These are phyloP conservation scores for Malbranchea cinnamomea DNA, from an alignment of 2,329 filamentous ascomycete species.

Conservation along the genomic window DNA sequence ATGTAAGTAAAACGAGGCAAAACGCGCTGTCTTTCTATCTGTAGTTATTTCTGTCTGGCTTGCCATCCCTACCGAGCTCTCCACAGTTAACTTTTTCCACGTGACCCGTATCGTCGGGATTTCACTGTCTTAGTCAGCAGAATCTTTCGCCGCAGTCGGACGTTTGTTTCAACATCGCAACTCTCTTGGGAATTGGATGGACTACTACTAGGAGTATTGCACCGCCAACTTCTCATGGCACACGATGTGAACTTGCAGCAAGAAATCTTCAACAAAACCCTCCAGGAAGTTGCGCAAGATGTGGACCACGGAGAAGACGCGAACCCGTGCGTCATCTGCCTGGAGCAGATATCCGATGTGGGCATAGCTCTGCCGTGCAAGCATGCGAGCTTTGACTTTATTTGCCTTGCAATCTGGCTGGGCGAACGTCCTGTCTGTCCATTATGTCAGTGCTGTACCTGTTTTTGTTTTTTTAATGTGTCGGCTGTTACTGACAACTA, in stretches of 20 bases:
- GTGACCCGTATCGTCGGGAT: too few species aligned
- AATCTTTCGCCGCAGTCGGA: too few species aligned
- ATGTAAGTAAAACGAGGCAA: too few species aligned
- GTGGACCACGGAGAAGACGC: constrained; percentile 18
- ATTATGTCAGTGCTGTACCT: constrained; percentile 48
- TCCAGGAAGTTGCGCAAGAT: constrained; percentile 28
- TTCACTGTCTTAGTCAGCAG: too few species aligned
- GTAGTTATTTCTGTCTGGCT: too few species aligned
- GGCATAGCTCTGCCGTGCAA: constrained; percentile 62
- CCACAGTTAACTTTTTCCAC: too few species aligned
- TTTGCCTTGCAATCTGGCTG: constrained; percentile 73
- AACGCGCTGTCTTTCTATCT: too few species aligned
- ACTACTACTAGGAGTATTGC: too few species aligned
- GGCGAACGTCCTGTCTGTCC: constrained; percentile 59
- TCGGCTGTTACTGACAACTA: constrained; percentile 3
- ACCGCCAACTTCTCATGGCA: constrained; percentile 23
- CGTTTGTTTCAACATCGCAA: too few species aligned
- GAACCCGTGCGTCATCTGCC: constrained; percentile 70
- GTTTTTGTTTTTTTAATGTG: neutral
- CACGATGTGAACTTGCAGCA: constrained; percentile 28
- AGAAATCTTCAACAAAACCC: constrained; percentile 30
- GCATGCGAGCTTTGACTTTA: constrained; percentile 70
- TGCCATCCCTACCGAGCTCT: too few species aligned
- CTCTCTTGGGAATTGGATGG: constrained; percentile 1
- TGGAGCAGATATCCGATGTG: constrained; percentile 57